Evolutionary conservation across 2,329 filamentous ascomycete genomes (phyloP).

Genomic region (Botryosphaeria agaves): DNA sequence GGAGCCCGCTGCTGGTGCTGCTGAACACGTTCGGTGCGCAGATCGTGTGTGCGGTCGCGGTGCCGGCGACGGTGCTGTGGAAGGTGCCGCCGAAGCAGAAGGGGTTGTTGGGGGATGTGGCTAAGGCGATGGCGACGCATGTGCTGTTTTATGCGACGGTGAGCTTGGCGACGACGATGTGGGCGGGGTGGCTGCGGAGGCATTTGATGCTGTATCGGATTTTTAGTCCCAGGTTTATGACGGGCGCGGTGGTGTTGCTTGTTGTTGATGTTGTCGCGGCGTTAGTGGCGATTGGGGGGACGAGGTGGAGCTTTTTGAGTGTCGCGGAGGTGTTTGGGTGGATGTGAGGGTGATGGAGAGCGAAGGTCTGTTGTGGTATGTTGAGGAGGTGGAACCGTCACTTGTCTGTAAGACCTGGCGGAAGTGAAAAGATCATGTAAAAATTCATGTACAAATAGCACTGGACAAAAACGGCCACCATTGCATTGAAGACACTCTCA

Average conservation of each 20-base stretch:
- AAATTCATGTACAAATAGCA: too few species aligned
- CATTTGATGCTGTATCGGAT: conserved; percentile 96
- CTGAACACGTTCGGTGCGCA: conserved; percentile 84
- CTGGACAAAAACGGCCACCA: too few species aligned
- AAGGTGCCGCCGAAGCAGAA: conserved; percentile 61
- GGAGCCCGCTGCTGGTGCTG: conserved; percentile 63
- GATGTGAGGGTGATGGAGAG: conserved; percentile 18
- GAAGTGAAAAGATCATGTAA: too few species aligned
- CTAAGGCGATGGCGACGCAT: conserved; percentile 56
- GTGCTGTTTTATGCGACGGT: conserved; percentile 69
- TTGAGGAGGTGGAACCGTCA: too few species aligned
- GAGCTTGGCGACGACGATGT: conserved; percentile 71
- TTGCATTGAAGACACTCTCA: too few species aligned
- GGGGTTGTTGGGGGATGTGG: conserved; percentile 47
- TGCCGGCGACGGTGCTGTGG: conserved; percentile 76
- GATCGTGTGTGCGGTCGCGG: conserved; percentile 61
- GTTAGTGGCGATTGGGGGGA: conserved; percentile 52
- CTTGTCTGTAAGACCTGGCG: too few species aligned
- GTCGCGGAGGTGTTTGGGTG: conserved; percentile 83
- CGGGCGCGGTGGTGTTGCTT: conserved; percentile 52
- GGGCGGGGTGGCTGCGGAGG: conserved; percentile 71
- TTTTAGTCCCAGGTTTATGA: conserved; percentile 82
- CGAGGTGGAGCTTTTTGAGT: conserved; percentile 59
- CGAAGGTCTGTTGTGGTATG: not conserved
- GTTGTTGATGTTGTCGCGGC: conserved; percentile 63